phyloP scores from a whole-genome alignment of 1,284 basidiomycete species.

The Irpex lacteus region DNA sequence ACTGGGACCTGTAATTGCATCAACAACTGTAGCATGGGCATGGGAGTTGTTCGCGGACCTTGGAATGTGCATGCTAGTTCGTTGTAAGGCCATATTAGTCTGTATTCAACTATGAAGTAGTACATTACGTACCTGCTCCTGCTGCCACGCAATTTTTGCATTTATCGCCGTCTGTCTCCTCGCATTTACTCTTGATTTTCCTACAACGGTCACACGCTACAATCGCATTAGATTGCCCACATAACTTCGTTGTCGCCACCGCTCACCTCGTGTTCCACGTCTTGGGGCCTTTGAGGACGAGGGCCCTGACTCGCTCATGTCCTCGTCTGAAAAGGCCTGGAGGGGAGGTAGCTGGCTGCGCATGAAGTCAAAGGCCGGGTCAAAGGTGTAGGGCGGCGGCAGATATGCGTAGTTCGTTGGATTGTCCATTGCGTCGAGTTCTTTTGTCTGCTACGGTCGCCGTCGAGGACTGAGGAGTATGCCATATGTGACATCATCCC shows the following conservation, averaged over 20 bases:
- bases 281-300: constrained; percentile 33
- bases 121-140: constrained; percentile 49
- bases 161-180: constrained; percentile 50
- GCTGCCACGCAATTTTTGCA: constrained; percentile 70
- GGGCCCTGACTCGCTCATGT: constrained; percentile 22
- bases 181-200: constrained; percentile 86
- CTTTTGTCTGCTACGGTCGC: not conserved
- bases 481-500: not conserved
- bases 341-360: not conserved
- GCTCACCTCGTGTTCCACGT: constrained; percentile 65
- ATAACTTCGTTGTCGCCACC: not conserved
- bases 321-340: constrained; percentile 15
- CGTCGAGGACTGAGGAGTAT: not conserved
- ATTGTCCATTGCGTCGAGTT: not conserved
- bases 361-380: not conserved
- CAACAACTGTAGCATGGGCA: not conserved
- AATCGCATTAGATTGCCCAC: constrained; percentile 3
- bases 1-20: constrained; percentile 54
- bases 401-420: not conserved
- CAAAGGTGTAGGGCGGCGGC: not conserved
- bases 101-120: constrained; percentile 1
- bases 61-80: constrained; percentile 71
- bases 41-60: constrained; percentile 39
- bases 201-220: constrained; percentile 82
- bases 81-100: constrained; percentile 2